Base-by-base conservation (phyloP, 176 grass and related monocot species). In the Oryza meridionalis region DNA sequence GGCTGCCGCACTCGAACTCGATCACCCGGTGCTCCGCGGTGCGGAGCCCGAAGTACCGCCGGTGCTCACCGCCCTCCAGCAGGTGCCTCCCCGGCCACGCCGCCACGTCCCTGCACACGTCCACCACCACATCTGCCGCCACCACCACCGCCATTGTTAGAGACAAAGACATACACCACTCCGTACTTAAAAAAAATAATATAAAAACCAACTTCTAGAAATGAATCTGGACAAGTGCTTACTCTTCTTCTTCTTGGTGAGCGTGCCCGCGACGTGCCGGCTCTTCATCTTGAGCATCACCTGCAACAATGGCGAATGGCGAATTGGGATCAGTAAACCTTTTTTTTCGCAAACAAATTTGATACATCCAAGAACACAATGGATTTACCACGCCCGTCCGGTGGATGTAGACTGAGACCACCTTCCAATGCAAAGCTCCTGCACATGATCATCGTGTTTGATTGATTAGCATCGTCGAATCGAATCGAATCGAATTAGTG, bases 211-310 rank as follows among this genome's bases (percentile, higher is more conserved):
- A 35, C 33, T 35, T 35, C 33, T 35, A 4, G 5, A 0, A 5
- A 5, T 4, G 33, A 35, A 35, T 35, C 4, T 35, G 33, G 4
- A 35, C 33, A 35, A 4, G 33, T 5, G 63, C 89, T 86, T 82
- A 99, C 96, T 91, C 84, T 96, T 96, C 64, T 99, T 99, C 89
- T 96, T 99, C 88, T 99, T 99, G 35, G 96, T 99, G 22, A 99
- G 91, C 0, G 96, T 94, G 44, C 93, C 93, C 5, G 86, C 96
- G 3, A 96, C 88, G 43, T 96, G 96, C 75, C 75, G 73, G 67
- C 96, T 99, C 86, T 99, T 99, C 93, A 94, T 94, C 93, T 99
- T 99, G 14, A 99, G 90, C 84, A 82, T 96, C 75, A 96, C 95
- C 95, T 97, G 47, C 46, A 11, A 8, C 1, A 55, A 75, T 6